These are phyloP conservation scores for Hemileia vastatrix DNA, from an alignment of 1,284 basidiomycete species.

Conservation along the genomic window DNA sequence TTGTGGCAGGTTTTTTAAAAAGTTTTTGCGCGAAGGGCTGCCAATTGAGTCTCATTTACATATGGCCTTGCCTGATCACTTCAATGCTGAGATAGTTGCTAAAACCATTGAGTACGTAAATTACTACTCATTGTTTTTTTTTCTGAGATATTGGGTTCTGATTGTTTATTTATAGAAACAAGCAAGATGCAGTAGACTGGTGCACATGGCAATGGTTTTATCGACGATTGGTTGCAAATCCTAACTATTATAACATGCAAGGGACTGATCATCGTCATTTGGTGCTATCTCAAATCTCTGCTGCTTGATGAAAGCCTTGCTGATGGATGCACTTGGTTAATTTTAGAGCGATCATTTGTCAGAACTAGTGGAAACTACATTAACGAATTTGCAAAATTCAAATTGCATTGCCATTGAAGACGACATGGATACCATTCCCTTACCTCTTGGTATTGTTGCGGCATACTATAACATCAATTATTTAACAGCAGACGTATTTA, in stretches of 20 bases:
- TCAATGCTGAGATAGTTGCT: conserved; percentile 95
- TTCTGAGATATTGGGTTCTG: background rate
- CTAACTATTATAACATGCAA: conserved; percentile 74
- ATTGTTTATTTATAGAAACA: conserved; percentile 51
- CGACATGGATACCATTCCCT: conserved; percentile 81
- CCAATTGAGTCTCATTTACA: conserved; percentile 90
- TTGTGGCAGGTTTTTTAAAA: conserved; percentile 69
- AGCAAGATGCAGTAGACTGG: conserved; percentile 84
- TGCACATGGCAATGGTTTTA: conserved; percentile 43
- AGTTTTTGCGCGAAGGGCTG: conserved; percentile 92
- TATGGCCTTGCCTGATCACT: conserved; percentile 78
- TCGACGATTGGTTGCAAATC: conserved; percentile 43
- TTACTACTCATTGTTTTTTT: background rate
- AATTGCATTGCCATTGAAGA: conserved; percentile 90
- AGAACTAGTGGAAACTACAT: conserved; percentile 85
- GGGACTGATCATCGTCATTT: conserved; percentile 85
- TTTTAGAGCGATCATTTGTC: conserved; percentile 65
- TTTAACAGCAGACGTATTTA: conserved; percentile 93
- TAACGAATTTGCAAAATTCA: conserved; percentile 80
- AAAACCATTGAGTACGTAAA: conserved; percentile 71
- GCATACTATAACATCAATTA: conserved; percentile 85
- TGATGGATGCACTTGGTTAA: no score
- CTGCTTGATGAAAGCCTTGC: no score
- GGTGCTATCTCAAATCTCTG: conserved; percentile 46
- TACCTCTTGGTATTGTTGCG: conserved; percentile 93